Evolutionary conservation across 163 green algal species (phyloP).

Genomic region (Botryococcus braunii): DNA sequence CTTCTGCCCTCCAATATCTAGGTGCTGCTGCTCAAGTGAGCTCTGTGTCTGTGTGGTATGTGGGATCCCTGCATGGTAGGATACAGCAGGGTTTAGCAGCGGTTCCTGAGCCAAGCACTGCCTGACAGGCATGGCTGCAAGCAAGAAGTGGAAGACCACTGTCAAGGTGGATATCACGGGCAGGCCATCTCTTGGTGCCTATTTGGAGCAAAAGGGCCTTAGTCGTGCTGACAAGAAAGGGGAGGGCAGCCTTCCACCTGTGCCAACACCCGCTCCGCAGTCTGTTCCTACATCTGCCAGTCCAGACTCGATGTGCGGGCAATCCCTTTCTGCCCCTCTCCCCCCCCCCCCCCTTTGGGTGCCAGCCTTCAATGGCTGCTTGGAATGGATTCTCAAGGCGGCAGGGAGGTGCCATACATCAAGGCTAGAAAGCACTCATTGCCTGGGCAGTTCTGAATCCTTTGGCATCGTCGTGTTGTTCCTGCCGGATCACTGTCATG

Average conservation of each 20-base stretch:
- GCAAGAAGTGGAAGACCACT: slow-evolving; percentile 64
- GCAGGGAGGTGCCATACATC: neutral
- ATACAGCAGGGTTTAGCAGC: neutral
- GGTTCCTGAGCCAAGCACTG: too few relatives aligned
- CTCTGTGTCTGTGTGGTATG: neutral
- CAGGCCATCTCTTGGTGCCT: slow-evolving; percentile 19
- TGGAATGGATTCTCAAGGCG: neutral
- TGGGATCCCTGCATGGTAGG: neutral
- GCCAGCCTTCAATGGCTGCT: too few relatives aligned
- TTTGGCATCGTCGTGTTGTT: neutral
- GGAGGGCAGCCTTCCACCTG: neutral
- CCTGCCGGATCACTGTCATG: neutral
- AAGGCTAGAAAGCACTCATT: neutral
- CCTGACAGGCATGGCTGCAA: slow-evolving; percentile 35
- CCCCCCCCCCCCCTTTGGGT: too few relatives aligned
- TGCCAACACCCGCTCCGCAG: neutral
- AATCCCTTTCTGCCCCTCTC: too few relatives aligned
- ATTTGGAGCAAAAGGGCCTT: slow-evolving; percentile 19
- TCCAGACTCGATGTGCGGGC: slow-evolving; percentile 1
- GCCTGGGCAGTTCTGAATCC: neutral
- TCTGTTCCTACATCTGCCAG: neutral
- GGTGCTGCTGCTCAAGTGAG: neutral
- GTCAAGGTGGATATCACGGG: slow-evolving; percentile 23
- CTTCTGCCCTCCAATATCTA: neutral
- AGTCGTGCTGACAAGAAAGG: neutral